Evolutionary conservation across 2,329 filamentous ascomycete species (phyloP).

Genomic region (Ceratocystis variospora): DNA sequence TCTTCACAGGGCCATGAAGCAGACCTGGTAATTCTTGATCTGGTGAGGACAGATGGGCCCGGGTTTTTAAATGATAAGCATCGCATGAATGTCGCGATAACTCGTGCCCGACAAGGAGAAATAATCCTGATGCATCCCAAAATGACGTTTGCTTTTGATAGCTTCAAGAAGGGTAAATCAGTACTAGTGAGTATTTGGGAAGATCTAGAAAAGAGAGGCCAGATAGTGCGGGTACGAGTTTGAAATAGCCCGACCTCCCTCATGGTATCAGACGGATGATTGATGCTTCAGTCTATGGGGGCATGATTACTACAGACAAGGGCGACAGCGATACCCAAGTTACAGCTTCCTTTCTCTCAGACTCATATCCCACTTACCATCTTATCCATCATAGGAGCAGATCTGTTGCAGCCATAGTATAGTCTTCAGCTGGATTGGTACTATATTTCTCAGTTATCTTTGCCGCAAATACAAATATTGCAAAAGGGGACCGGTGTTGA

Average conservation of each 20-base stretch:
- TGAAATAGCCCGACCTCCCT: background rate
- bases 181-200: constrained; percentile 9
- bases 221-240: background rate
- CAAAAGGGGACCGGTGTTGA: no score
- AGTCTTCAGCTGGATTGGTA: no score
- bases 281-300: no score
- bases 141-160: constrained; percentile 23
- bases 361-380: no score
- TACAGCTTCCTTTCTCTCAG: no score
- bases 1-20: constrained; percentile 36
- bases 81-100: constrained; percentile 34
- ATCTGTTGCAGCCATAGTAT: no score
- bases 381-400: no score
- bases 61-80: constrained; percentile 33
- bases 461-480: no score
- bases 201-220: constrained; percentile 1
- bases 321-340: no score
- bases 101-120: constrained; percentile 33
- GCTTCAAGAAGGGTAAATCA: background rate
- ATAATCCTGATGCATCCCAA: constrained; percentile 32
- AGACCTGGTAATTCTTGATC: constrained; percentile 35
- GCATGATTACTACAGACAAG: no score
- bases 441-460: no score
- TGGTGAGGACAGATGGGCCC: constrained; percentile 30
- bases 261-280: background rate